Percentiles rank a stretch among this genome's conserved stretches.
Conservation (phyloP, 75 land plant genomes). For the Larix kaempferi region DNA sequence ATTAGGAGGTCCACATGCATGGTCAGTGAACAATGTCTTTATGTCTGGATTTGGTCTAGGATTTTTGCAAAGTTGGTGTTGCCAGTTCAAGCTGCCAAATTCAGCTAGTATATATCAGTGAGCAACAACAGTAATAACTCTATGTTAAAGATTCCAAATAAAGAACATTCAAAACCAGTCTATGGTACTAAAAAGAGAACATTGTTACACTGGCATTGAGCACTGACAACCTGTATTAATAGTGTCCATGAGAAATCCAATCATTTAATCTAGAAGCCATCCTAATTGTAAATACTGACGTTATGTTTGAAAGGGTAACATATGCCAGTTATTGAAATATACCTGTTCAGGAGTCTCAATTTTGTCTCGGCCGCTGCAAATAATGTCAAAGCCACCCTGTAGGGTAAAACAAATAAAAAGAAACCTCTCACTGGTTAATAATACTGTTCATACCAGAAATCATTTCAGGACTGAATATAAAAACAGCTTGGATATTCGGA, state of each 20-base stretch:
- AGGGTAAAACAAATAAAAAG: conserved; percentile 1
- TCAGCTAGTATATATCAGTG: not conserved
- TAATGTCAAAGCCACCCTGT: conserved; percentile 98
- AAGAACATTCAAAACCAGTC: not conserved
- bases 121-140: not conserved
- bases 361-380: conserved; percentile 97
- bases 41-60: conserved; percentile 83
- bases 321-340: not conserved
- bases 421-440: not conserved
- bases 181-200: not conserved
- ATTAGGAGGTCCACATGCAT: conserved; percentile 64
- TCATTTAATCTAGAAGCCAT: not conserved
- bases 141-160: conserved; percentile 1
- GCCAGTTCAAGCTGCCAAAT: conserved; percentile 76
- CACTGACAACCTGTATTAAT: not conserved
- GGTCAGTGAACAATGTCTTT: conserved; percentile 72
- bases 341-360: conserved; percentile 99
- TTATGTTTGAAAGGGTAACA: too few relatives aligned
- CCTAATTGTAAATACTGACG: not conserved
- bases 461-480: too few relatives aligned
- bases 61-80: conserved; percentile 85
- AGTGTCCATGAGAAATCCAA: not conserved
- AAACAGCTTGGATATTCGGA: too few relatives aligned
- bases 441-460: not conserved
- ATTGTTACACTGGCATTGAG: not conserved